Evolutionary conservation across 2,329 filamentous ascomycete species (phyloP), one percentile per base, ranked within the genome.

Genomic region (Ploettnerulaceae sp.): DNA sequence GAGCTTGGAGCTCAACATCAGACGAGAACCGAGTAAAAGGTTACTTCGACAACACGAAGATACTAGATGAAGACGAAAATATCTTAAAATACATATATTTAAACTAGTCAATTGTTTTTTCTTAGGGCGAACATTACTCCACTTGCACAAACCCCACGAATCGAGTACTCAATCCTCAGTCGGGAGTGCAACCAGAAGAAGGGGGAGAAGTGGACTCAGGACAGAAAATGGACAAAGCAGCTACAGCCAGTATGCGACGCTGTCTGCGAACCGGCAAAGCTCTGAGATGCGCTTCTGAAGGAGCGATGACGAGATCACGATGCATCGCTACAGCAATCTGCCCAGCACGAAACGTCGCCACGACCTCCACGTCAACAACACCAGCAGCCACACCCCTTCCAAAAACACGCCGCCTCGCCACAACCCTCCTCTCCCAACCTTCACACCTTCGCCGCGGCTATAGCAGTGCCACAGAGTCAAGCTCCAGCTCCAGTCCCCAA

Each of bases 201-300:
- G n/a, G n/a, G n/a, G n/a, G n/a, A n/a, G n/a, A n/a, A n/a, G n/a
- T n/a, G n/a, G n/a, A n/a, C n/a, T n/a, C n/a, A n/a, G n/a, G n/a
- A n/a, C n/a, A n/a, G 26, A 29, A 29, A 34, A 51, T 52, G 49
- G 49, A 52, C 9, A 42, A 33, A 43, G 38, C 38, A 48, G 45
- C 49, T 12, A 21, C 42, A 38, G 49, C 45, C 31, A 40, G 31
- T 26, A 36, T 52, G 38, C 36, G 49, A 15, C 37, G 42, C 11
- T 52, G 49, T 35, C 22, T 48, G 20, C 25, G 42, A 12, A 46
- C 18, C 21, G 42, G 37, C 18, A 32, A 29, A 25, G 31, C 31
- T 3, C 31, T 49, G 18, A 35, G 47, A 41, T 49, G 47, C 34
- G 29, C 37, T 4, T n/a, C 25, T 11, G 20, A 26, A 21, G 33